phyloP scores from a whole-genome alignment of 1,284 basidiomycete genomes.

The Ustilago xerochloae region DNA sequence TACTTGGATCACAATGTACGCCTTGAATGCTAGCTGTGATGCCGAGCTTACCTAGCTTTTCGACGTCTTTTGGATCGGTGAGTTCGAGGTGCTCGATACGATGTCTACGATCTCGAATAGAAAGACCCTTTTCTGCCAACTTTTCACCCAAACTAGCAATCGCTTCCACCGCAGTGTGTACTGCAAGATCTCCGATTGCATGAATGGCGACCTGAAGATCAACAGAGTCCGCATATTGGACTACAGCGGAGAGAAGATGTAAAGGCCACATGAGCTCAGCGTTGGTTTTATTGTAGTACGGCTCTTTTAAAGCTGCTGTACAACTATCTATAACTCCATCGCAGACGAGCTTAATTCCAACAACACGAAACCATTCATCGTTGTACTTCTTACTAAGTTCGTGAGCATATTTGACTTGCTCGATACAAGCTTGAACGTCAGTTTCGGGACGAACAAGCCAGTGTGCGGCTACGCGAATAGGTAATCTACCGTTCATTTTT shows the following conservation, averaged over 20 bases:
- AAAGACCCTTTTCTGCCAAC: slow-evolving; percentile 10
- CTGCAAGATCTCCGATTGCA: slow-evolving; percentile 47
- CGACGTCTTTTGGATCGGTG: slow-evolving; percentile 39
- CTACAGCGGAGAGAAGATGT: slow-evolving; percentile 15
- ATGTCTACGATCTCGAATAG: slow-evolving; percentile 40
- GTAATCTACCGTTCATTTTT: slow-evolving; percentile 30
- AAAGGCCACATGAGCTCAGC: slow-evolving; percentile 45
- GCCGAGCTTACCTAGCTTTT: slow-evolving; percentile 41
- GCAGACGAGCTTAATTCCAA: slow-evolving; percentile 48
- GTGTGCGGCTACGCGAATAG: slow-evolving; percentile 40
- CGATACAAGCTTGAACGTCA: slow-evolving; percentile 16
- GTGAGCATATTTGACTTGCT: slow-evolving; percentile 34
- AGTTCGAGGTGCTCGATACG: slow-evolving; percentile 54
- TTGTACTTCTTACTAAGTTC: slow-evolving; percentile 33
- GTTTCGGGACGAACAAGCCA: slow-evolving; percentile 37
- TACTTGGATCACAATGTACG: slow-evolving; percentile 46
- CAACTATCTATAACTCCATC: slow-evolving; percentile 52
- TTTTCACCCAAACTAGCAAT: slow-evolving; percentile 29
- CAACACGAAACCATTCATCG: slow-evolving; percentile 43
- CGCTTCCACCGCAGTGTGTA: slow-evolving; percentile 47
- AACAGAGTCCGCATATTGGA: slow-evolving; percentile 37
- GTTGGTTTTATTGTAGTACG: slow-evolving; percentile 45
- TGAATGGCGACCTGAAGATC: slow-evolving; percentile 46
- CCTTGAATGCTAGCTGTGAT: slow-evolving; percentile 50
- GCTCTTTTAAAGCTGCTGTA: slow-evolving; percentile 44